Evolutionary conservation across 768 basidiomycete species (phyloP).

Genomic region (Sarcomyxa edulis): DNA sequence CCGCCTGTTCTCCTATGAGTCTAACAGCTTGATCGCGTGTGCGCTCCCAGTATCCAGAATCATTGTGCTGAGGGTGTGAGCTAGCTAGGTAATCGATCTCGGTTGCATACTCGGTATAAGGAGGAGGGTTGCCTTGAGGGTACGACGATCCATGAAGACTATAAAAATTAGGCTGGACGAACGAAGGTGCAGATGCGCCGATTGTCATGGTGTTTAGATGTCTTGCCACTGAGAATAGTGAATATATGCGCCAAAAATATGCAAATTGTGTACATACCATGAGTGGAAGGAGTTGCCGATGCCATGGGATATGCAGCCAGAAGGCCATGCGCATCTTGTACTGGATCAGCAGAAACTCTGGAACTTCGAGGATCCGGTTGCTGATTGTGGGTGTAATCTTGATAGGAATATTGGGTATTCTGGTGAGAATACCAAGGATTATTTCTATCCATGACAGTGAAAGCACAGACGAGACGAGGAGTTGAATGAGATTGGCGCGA

Average conservation of each 20-base stretch:
- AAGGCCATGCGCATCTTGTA: slow-evolving; percentile 63
- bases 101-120: slow-evolving; percentile 65
- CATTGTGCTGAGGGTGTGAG: slow-evolving; percentile 35
- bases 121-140: slow-evolving; percentile 39
- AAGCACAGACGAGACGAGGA: no score
- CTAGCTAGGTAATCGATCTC: slow-evolving; percentile 53
- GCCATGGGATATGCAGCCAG: slow-evolving; percentile 68
- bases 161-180: slow-evolving; percentile 54
- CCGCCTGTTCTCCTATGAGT: slow-evolving; percentile 49
- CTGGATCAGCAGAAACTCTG: slow-evolving; percentile 36
- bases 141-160: slow-evolving; percentile 23
- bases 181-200: slow-evolving; percentile 56
- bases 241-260: slow-evolving; percentile 2
- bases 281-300: slow-evolving; percentile 71
- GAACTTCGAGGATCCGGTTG: slow-evolving; percentile 3
- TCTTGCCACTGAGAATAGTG: slow-evolving; percentile 44
- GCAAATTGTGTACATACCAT: slow-evolving; percentile 40
- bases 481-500: no score
- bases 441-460: slow-evolving; percentile 6
- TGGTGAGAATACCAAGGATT: slow-evolving; percentile 12
- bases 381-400: slow-evolving; percentile 1
- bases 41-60: slow-evolving; percentile 59
- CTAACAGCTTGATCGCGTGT: slow-evolving; percentile 57
- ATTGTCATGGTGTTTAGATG: slow-evolving; percentile 60
- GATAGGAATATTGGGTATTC: slow-evolving; percentile 6